Evolutionary conservation across 441 rosid species (phyloP).

Genomic region (Croton setiger): DNA sequence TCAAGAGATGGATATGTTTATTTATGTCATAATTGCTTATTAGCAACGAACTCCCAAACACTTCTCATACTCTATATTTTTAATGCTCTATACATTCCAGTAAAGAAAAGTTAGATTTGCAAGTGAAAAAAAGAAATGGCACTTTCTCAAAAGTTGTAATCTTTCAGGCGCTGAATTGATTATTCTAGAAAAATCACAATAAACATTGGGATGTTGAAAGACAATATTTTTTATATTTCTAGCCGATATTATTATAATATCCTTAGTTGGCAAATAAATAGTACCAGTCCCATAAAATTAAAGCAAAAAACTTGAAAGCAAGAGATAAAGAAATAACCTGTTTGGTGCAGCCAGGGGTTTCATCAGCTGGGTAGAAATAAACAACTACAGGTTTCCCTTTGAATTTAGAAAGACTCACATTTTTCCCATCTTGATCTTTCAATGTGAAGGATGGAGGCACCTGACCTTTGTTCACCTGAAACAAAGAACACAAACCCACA

Average conservation of each 20-base stretch:
- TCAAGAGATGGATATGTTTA: neutral
- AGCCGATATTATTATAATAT: neutral
- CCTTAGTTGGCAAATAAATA: neutral
- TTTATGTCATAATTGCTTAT: neutral
- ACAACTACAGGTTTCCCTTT: slow-evolving; percentile 93
- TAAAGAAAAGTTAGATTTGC: neutral
- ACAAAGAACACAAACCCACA: slow-evolving; percentile 11
- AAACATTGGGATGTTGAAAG: neutral
- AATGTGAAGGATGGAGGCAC: slow-evolving; percentile 70
- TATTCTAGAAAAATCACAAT: neutral
- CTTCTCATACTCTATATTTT: too few species aligned
- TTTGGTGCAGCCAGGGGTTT: slow-evolving; percentile 92
- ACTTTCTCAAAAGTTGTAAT: neutral
- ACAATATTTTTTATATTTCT: neutral
- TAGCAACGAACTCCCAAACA: neutral
- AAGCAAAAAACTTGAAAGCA: neutral
- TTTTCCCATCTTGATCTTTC: slow-evolving; percentile 85
- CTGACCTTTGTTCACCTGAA: slow-evolving; percentile 75
- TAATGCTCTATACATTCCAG: neutral
- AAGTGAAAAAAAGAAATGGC: neutral
- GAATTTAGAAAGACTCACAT: slow-evolving; percentile 61
- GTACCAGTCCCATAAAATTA: neutral
- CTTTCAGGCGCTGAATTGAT: neutral
- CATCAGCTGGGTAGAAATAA: slow-evolving; percentile 98
- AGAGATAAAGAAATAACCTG: slow-evolving; percentile 45